Evolutionary conservation across 2,329 filamentous ascomycete species (phyloP).

Genomic region (Microascus cirrosus): DNA sequence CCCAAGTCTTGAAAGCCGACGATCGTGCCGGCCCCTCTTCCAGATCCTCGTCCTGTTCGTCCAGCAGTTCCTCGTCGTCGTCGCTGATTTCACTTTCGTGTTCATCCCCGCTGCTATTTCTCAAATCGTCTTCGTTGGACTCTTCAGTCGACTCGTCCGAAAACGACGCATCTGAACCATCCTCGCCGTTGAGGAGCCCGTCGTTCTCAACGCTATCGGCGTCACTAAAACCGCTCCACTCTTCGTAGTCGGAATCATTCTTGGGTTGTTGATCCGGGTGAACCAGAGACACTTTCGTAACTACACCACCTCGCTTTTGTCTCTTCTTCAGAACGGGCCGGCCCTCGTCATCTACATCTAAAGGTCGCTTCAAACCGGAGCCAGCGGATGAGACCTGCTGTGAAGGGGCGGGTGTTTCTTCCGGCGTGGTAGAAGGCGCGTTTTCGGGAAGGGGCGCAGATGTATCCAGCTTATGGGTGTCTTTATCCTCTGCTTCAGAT

Average conservation of each 20-base stretch:
- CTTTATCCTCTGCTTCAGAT: constrained; percentile 13
- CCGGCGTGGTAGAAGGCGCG: neutral
- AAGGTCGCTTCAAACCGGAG: constrained; percentile 74
- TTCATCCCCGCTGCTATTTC: constrained; percentile 14
- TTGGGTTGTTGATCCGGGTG: constrained; percentile 25
- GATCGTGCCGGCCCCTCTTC: constrained; percentile 21
- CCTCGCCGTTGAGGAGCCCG: constrained; percentile 8
- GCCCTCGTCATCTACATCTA: constrained; percentile 70
- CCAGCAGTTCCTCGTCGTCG: constrained; percentile 16
- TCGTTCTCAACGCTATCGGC: constrained; percentile 28
- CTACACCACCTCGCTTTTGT: constrained; percentile 57
- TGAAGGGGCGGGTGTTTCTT: constrained; percentile 1
- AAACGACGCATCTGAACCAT: neutral
- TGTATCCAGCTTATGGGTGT: constrained; percentile 17
- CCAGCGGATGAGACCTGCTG: constrained; percentile 33
- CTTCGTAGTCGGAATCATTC: constrained; percentile 31
- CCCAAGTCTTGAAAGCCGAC: constrained; percentile 88
- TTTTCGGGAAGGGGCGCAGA: constrained; percentile 7
- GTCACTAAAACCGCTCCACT: constrained; percentile 49
- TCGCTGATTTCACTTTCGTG: constrained; percentile 21
- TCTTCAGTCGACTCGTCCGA: constrained; percentile 7
- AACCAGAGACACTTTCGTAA: constrained; percentile 37
- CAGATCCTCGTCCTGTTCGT: too few species aligned
- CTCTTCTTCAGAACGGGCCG: constrained; percentile 74
- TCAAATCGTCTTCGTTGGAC: constrained; percentile 6